phyloP scores from a whole-genome alignment of 257 asterid genomes.

The Nicotiana obtusifolia region DNA sequence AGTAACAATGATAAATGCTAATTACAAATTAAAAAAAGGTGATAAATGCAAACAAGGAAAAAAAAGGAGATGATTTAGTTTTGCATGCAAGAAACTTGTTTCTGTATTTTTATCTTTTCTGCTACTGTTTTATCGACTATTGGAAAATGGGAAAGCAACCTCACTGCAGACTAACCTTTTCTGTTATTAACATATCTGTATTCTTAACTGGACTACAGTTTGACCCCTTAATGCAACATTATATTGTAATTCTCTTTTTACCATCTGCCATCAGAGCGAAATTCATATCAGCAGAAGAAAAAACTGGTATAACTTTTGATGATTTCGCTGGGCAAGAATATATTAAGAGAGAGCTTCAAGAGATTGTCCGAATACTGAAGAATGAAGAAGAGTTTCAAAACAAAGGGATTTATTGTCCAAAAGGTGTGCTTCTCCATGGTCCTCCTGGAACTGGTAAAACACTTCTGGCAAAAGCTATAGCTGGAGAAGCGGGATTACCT shows the following conservation, averaged over 20 bases:
- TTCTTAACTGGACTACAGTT: neutral
- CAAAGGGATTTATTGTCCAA: slow-evolving; percentile 96
- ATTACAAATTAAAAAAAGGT: too few species aligned
- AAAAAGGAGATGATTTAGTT: neutral
- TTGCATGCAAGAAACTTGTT: neutral
- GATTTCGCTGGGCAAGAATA: slow-evolving; percentile 99
- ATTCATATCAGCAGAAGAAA: slow-evolving; percentile 95
- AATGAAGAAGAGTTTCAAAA: slow-evolving; percentile 88
- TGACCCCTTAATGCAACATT: neutral
- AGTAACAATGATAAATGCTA: too few species aligned
- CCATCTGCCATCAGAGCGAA: slow-evolving; percentile 64
- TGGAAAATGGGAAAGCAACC: too few species aligned
- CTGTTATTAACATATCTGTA: neutral
- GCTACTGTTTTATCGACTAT: too few species aligned
- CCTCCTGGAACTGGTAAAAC: slow-evolving; percentile 99
- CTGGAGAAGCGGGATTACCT: slow-evolving; percentile 99
- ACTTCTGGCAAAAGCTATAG: slow-evolving; percentile 97
- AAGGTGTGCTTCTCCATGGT: slow-evolving; percentile 98
- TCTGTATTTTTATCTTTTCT: too few species aligned
- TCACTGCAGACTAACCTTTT: too few species aligned
- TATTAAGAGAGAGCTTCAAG: slow-evolving; percentile 94
- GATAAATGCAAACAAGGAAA: neutral
- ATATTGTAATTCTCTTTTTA: slow-evolving; percentile 18
- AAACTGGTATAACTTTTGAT: slow-evolving; percentile 91
- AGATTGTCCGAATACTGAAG: slow-evolving; percentile 82